Base-by-base conservation (phyloP, 306 rosid genomes). In the Trifolium subterraneum region DNA sequence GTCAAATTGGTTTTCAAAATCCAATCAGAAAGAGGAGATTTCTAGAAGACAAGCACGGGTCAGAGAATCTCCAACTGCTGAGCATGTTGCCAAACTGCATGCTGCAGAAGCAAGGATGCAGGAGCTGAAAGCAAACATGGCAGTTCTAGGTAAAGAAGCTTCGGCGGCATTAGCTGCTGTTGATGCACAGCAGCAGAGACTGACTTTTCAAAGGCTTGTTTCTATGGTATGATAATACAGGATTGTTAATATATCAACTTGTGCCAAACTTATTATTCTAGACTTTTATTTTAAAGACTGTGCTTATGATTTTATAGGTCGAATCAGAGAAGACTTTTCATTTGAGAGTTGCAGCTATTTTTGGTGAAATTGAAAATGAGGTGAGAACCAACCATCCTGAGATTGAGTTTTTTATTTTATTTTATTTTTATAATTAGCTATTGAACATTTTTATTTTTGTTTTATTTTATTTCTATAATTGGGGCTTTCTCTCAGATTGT, bases 181-280 rank as follows among this genome's bases (percentile, higher is more conserved):
- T 25, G 97, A 88, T 65, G 86, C 95, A 64, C 99, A 94, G 73
- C 96, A 95, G 80, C 96, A 90, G 82, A 88, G 99, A 84, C 87
- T 95, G 77, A 88, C 99, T 69, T 95, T 95, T 74, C 99, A 94
- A 88, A 92, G 99, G 85, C 99, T 95, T 79, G 96, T 92, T 81
- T 82, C 97, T n/a, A 79, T 92, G 99, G 99, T 95, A 84, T 78
- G 82, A 83, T 68, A 68, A 79, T 33, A 59, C 51, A 4, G 50
- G 73, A 14, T 63, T 86, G 47, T 69, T 16, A 19, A 72, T 45
- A 39, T 15, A 50, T 71, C 60, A 64, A 48, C 55, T 36, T 39
- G n/a, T 59, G 51, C 82, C 39, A 52, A 80, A 56, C 50, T 20
- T 31, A 54, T 55, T 66, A 13, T 76, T 79, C 71, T 76, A 33